Conservation (phyloP, 495 filamentous ascomycete species). For the Aspergillus avenaceus region DNA sequence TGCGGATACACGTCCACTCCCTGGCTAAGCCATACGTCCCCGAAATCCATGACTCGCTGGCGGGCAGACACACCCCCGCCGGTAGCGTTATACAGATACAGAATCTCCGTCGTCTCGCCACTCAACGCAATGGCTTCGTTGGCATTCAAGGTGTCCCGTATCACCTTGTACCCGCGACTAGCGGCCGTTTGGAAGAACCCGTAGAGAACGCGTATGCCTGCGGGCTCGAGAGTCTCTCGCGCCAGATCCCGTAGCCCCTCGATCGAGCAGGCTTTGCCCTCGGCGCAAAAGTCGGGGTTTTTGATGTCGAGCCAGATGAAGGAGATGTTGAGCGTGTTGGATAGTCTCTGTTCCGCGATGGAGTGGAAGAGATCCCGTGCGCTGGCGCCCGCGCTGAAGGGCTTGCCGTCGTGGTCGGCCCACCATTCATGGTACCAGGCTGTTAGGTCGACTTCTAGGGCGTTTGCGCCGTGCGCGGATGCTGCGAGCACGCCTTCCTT, state of each 20-base stretch:
- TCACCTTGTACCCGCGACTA: not conserved
- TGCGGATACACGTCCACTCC: not conserved
- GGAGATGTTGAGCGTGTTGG: not conserved
- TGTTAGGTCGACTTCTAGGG: constrained; percentile 10
- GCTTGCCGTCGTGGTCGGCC: constrained; percentile 2
- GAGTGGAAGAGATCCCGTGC: constrained; percentile 1
- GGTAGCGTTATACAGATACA: not conserved
- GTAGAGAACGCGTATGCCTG: not conserved
- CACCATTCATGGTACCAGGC: not conserved
- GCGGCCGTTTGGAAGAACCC: constrained; percentile 1
- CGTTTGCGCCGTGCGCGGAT: constrained; percentile 7
- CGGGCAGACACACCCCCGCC: not conserved
- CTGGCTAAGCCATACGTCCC: not conserved
- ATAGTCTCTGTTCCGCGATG: not conserved
- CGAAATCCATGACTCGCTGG: constrained; percentile 8
- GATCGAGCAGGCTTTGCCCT: not conserved
- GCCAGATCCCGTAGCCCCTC: not conserved
- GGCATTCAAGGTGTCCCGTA: not conserved
- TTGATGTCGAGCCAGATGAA: constrained; percentile 4
- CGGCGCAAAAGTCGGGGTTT: constrained; percentile 1
- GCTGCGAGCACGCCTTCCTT: constrained; percentile 3
- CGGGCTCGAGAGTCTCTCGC: not conserved
- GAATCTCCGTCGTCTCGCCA: not conserved
- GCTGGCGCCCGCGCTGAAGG: not conserved
- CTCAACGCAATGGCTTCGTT: constrained; percentile 5